Percentiles rank a stretch among this genome's conserved stretches.
These are phyloP conservation scores for Pyronema domesticum DNA, from an alignment of 495 filamentous ascomycete genomes.

Conservation along the genomic window DNA sequence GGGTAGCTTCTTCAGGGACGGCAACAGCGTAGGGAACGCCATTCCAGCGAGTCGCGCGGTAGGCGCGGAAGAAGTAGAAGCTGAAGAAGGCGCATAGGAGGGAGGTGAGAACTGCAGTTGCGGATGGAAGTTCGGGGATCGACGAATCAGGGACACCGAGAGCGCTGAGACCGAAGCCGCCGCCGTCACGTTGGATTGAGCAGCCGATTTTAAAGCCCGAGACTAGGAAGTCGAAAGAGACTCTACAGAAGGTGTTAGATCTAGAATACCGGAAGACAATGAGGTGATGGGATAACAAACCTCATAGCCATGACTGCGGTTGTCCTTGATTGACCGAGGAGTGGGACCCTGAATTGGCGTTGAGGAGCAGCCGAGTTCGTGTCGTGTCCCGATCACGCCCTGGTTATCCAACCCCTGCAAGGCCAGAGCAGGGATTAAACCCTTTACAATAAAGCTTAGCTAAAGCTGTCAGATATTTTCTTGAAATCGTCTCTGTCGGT, in stretches of 20 bases:
- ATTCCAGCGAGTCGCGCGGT: conserved; percentile 27
- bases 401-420: too few species aligned
- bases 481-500: too few species aligned
- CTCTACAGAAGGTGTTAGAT: background rate
- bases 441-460: too few species aligned
- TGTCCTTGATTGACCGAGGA: too few species aligned
- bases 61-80: conserved; percentile 14
- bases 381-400: too few species aligned
- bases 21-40: conserved; percentile 41
- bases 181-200: conserved; percentile 14
- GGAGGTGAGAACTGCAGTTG: conserved; percentile 6
- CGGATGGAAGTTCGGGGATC: conserved; percentile 11
- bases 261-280: too few species aligned
- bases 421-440: too few species aligned
- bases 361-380: too few species aligned
- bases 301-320: conserved; percentile 1
- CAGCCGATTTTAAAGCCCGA: conserved; percentile 22
- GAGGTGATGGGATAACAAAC: background rate
- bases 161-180: conserved; percentile 7
- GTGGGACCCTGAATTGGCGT: too few species aligned
- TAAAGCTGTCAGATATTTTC: too few species aligned
- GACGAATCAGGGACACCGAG: background rate
- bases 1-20: conserved; percentile 37
- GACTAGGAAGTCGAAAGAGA: conserved; percentile 23
- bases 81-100: conserved; percentile 9